These are phyloP conservation scores for Haplosporangium sp. DNA, from an alignment of 371 early-diverging fungal species.

Conservation along the genomic window DNA sequence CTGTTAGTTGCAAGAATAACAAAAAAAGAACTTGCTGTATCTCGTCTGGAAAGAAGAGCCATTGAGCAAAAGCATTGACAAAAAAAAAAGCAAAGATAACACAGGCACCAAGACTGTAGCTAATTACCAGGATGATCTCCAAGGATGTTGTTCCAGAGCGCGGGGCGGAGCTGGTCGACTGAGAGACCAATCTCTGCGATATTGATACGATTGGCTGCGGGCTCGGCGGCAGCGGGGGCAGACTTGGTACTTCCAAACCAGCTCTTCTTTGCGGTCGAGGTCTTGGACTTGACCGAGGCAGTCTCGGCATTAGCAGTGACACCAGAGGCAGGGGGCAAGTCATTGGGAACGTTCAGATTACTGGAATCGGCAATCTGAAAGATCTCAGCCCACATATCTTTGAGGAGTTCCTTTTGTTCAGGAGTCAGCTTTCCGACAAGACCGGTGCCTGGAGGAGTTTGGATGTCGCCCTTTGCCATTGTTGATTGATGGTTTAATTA, in stretches of 20 bases:
- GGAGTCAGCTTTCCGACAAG: slow-evolving; percentile 61
- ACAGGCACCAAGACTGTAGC: too few species aligned
- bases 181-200: slow-evolving; percentile 29
- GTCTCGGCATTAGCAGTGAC: not conserved
- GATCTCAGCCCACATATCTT: slow-evolving; percentile 58
- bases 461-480: slow-evolving; percentile 40
- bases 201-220: slow-evolving; percentile 57
- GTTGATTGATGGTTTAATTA: not conserved
- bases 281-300: not conserved
- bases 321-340: not conserved
- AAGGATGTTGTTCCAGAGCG: slow-evolving; percentile 1
- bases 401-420: slow-evolving; percentile 62
- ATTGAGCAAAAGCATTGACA: too few species aligned
- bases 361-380: not conserved
- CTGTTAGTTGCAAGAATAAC: too few species aligned
- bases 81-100: too few species aligned
- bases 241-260: slow-evolving; percentile 56
- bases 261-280: not conserved
- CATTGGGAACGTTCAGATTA: not conserved
- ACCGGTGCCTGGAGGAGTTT: slow-evolving; percentile 48
- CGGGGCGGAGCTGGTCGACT: slow-evolving; percentile 19
- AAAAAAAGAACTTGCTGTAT: too few species aligned
- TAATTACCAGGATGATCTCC: not conserved
- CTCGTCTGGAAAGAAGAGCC: too few species aligned
- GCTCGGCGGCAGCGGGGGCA: slow-evolving; percentile 38